These are phyloP conservation scores for Scedosporium apiospermum DNA, from an alignment of 2,329 filamentous ascomycete genomes.

Conservation along the genomic window DNA sequence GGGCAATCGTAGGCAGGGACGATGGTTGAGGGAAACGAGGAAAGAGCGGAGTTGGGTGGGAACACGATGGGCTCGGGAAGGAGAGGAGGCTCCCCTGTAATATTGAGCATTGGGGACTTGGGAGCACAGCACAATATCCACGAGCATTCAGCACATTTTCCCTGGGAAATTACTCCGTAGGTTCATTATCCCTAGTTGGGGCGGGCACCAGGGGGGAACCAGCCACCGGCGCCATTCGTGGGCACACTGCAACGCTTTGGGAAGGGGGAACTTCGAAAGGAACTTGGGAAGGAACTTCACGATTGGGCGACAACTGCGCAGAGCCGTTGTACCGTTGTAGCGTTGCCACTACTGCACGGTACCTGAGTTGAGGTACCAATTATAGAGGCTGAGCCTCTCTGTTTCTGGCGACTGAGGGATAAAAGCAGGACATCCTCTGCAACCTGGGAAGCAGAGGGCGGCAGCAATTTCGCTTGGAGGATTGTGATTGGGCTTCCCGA, in stretches of 20 bases:
- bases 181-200: background rate
- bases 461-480: background rate
- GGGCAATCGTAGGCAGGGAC: background rate
- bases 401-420: background rate
- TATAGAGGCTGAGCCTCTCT: background rate
- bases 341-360: background rate
- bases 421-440: background rate
- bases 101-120: background rate
- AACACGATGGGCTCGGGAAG: background rate
- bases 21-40: conserved; percentile 1
- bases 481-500: background rate
- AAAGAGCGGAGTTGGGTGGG: background rate
- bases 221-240: background rate
- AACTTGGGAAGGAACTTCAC: no score
- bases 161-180: background rate
- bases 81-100: background rate
- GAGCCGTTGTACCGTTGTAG: background rate
- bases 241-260: no score
- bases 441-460: background rate
- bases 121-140: background rate
- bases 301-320: no score
- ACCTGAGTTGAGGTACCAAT: background rate
- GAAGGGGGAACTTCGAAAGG: no score
- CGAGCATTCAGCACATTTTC: background rate
- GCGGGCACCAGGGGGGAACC: background rate